Evolutionary conservation across 805 yeast genomes (phyloP).

Genomic region (Spathaspora sp.): DNA sequence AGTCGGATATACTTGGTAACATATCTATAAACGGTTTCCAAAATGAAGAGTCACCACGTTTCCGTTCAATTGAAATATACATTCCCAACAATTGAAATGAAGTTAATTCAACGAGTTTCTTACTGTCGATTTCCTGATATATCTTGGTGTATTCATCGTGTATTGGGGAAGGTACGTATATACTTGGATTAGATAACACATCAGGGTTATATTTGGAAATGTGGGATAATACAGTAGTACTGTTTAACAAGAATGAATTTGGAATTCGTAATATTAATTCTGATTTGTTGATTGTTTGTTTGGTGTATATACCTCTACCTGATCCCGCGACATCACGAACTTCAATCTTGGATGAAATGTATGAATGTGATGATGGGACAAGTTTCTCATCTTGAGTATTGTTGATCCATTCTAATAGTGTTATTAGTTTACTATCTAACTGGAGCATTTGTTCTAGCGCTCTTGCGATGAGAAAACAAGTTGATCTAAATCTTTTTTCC

Average conservation of each 20-base stretch:
- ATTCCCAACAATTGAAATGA: conserved; percentile 61
- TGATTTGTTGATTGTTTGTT: conserved; percentile 28
- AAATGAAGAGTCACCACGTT: conserved; percentile 39
- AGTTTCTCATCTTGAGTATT: conserved; percentile 18
- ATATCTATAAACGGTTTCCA: conserved; percentile 70
- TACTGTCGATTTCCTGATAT: conserved; percentile 26
- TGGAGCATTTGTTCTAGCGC: background rate
- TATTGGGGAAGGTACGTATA: conserved; percentile 19
- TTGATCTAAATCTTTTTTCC: background rate
- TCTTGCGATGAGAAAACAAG: background rate
- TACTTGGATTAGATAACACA: conserved; percentile 14
- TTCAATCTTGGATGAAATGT: conserved; percentile 36
- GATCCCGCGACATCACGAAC: conserved; percentile 35
- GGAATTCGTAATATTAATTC: conserved; percentile 56
- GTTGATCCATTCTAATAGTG: conserved; percentile 27
- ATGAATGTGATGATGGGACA: conserved; percentile 18
- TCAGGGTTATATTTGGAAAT: conserved; percentile 39
- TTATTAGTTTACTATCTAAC: background rate
- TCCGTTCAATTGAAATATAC: conserved; percentile 44
- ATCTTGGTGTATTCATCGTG: conserved; percentile 23
- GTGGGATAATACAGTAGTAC: conserved; percentile 43
- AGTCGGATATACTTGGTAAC: conserved; percentile 56
- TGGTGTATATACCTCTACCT: conserved; percentile 65
- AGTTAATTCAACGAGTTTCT: conserved; percentile 39
- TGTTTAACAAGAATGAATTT: conserved; percentile 55